A percentile compares a stretch with the other conserved stretches of the same genome.
phyloP scores from a whole-genome alignment of 495 filamentous ascomycete species.

The Aspergillus bridgeri region DNA sequence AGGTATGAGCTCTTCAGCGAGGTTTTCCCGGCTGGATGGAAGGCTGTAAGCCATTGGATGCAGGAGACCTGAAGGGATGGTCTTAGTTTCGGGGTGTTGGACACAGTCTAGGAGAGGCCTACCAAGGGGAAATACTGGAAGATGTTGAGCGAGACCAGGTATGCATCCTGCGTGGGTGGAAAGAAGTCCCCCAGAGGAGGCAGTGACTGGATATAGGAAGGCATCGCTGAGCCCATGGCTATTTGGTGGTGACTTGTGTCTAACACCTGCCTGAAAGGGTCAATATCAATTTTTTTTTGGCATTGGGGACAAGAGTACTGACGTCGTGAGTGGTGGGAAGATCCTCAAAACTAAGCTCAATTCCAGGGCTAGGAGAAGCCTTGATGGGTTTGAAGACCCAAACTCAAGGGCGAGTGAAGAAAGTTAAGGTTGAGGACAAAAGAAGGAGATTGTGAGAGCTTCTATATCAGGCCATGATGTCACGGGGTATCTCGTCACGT shows the following conservation, averaged over 20 bases:
- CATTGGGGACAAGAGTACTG: neutral
- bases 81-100: neutral
- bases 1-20: slow-evolving; percentile 60
- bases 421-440: neutral
- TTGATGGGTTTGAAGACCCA: neutral
- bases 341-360: neutral
- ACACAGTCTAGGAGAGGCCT: slow-evolving; percentile 11
- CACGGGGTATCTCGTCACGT: neutral
- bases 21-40: slow-evolving; percentile 81
- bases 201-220: slow-evolving; percentile 18
- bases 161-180: slow-evolving; percentile 48
- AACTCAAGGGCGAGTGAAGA: neutral
- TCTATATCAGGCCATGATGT: neutral
- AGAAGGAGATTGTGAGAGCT: neutral
- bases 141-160: slow-evolving; percentile 47
- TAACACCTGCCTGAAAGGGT: neutral
- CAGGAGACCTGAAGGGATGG: slow-evolving; percentile 43
- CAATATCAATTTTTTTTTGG: neutral
- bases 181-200: slow-evolving; percentile 36
- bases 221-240: slow-evolving; percentile 29
- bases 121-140: slow-evolving; percentile 50
- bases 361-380: neutral
- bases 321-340: neutral
- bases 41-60: slow-evolving; percentile 61
- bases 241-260: neutral